Evolutionary conservation across 208 protist species (phyloP).

Genomic region (Leishmania mexicana): DNA sequence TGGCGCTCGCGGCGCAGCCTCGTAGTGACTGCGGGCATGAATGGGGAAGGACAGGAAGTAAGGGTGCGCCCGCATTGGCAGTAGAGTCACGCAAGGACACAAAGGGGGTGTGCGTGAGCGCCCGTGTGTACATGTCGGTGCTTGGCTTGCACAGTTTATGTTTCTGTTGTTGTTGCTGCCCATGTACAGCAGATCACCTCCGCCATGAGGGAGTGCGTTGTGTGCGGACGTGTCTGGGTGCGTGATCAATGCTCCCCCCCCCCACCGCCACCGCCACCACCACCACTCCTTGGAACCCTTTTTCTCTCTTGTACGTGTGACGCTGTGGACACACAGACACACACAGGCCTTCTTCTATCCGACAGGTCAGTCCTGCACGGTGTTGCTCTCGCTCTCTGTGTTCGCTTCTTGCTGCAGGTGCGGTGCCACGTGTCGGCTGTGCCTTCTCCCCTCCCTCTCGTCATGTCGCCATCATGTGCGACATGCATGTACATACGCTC

Average conservation of each 20-base stretch:
- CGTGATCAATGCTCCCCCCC: neutral
- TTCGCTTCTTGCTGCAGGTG: neutral
- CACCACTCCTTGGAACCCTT: neutral
- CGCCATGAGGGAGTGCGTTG: neutral
- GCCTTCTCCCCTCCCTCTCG: neutral
- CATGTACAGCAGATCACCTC: neutral
- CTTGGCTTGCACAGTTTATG: neutral
- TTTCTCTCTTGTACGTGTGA: neutral
- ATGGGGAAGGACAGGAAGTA: neutral
- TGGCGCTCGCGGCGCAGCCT: neutral
- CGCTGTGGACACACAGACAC: too few species aligned
- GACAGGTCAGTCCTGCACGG: too few species aligned
- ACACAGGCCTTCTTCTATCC: too few species aligned
- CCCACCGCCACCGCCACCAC: neutral
- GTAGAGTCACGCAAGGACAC: neutral
- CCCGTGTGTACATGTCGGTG: neutral
- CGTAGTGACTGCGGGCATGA: neutral
- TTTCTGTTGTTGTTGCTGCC: neutral
- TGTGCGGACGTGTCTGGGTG: neutral
- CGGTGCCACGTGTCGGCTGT: neutral
- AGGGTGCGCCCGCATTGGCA: neutral
- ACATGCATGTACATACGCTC: neutral
- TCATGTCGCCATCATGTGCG: neutral
- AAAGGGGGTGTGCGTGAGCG: neutral
- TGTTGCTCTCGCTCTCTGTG: neutral